A percentile compares a stretch with the other conserved stretches of the same genome.
Evolutionary conservation across 805 yeast species (phyloP).

Genomic region (Myxozyma mucilagina): DNA sequence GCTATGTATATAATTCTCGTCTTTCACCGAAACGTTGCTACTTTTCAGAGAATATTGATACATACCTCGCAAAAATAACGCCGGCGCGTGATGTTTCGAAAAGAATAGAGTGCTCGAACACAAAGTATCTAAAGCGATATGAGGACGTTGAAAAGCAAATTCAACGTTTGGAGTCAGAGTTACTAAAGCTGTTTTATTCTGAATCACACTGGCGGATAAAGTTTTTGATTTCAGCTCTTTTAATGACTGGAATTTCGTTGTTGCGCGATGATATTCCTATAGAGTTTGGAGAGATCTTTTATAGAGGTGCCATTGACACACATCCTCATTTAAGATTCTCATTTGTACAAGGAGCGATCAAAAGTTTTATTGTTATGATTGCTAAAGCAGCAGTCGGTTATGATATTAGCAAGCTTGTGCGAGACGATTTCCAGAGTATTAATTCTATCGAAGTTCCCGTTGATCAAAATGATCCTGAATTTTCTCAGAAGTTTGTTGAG

Average conservation of each 20-base stretch:
- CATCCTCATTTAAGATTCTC: constrained; percentile 68
- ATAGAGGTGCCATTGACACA: constrained; percentile 38
- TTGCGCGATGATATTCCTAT: constrained; percentile 14
- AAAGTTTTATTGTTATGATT: constrained; percentile 51
- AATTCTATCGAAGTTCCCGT: constrained; percentile 46
- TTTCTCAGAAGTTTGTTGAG: constrained; percentile 46
- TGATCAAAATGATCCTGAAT: constrained; percentile 48
- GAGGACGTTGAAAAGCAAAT: constrained; percentile 14
- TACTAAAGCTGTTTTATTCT: constrained; percentile 15
- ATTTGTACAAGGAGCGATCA: constrained; percentile 60
- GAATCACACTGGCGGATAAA: constrained; percentile 23
- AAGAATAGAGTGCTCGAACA: constrained; percentile 20
- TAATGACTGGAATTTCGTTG: constrained; percentile 1
- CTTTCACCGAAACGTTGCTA: constrained; percentile 1
- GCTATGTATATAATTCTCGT: constrained; percentile 5
- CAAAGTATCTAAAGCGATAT: constrained; percentile 27
- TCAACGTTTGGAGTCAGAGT: constrained; percentile 16
- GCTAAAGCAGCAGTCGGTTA: constrained; percentile 51
- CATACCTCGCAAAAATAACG: constrained; percentile 19
- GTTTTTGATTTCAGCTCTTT: constrained; percentile 5
- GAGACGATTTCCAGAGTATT: constrained; percentile 43
- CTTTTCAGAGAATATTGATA: constrained; percentile 2
- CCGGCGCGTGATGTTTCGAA: constrained; percentile 29
- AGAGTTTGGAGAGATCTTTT: constrained; percentile 8
- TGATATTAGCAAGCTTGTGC: constrained; percentile 43